phyloP scores from a whole-genome alignment of 805 yeast species.

The Huiozyma naganishii region DNA sequence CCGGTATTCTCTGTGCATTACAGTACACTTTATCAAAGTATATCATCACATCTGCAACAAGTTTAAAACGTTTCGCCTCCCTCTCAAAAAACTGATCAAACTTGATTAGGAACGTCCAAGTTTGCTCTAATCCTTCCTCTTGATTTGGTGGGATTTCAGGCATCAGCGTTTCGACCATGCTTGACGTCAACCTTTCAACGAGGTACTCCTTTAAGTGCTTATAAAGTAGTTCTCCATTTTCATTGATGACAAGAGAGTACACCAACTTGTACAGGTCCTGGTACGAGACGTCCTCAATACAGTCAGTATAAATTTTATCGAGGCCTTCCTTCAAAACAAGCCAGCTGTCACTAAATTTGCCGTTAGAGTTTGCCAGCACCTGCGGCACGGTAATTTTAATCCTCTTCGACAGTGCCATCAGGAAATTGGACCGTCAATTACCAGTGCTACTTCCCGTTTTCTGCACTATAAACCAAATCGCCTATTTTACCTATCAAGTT shows the following conservation, averaged over 20 bases:
- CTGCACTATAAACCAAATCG: neutral
- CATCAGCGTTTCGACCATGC: neutral
- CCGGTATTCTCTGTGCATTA: slow-evolving; percentile 44
- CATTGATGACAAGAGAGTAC: slow-evolving; percentile 54
- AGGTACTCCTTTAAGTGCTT: slow-evolving; percentile 7
- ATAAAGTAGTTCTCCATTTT: slow-evolving; percentile 9
- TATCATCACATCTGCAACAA: slow-evolving; percentile 76
- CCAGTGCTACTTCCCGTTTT: neutral
- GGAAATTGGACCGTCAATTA: neutral
- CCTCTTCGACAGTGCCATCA: slow-evolving; percentile 14
- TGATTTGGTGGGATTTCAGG: neutral
- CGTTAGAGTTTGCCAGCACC: slow-evolving; percentile 23
- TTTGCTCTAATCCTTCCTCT: neutral
- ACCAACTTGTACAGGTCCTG: slow-evolving; percentile 76
- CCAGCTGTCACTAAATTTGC: slow-evolving; percentile 64
- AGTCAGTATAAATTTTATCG: slow-evolving; percentile 55
- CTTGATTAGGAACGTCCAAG: slow-evolving; percentile 29
- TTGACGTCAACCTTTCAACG: slow-evolving; percentile 5
- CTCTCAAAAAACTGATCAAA: slow-evolving; percentile 48
- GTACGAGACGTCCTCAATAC: slow-evolving; percentile 65
- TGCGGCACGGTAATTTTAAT: slow-evolving; percentile 61
- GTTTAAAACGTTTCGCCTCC: slow-evolving; percentile 59
- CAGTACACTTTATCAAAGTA: slow-evolving; percentile 80
- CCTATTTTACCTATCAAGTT: no score
- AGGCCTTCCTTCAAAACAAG: slow-evolving; percentile 53